Conservation (phyloP, 306 rosid species). For the Gleditsia sinensis region DNA sequence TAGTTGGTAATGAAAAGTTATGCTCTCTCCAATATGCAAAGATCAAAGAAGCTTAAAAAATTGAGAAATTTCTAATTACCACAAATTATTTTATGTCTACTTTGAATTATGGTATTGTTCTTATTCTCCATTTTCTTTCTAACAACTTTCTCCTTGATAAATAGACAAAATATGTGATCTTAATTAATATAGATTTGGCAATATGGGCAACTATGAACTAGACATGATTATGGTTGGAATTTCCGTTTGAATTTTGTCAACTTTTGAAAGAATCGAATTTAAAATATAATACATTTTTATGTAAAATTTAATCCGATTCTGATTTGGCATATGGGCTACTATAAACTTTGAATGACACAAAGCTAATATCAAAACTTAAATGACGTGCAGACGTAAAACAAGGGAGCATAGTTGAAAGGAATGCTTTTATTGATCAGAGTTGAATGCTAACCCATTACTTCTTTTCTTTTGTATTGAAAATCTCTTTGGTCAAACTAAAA, state of each 20-base stretch:
- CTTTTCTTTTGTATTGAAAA: slow-evolving; percentile 10
- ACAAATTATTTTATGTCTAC: background rate
- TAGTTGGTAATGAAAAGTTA: background rate
- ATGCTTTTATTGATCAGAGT: slow-evolving; percentile 13
- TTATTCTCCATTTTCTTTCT: background rate
- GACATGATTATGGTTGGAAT: background rate
- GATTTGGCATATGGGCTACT: too few species aligned
- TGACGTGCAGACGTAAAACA: background rate
- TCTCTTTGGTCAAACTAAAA: slow-evolving; percentile 39
- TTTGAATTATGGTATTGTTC: background rate
- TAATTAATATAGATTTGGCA: background rate
- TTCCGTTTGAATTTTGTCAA: too few species aligned
- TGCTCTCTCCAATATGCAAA: background rate
- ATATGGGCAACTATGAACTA: background rate
- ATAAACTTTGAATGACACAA: background rate
- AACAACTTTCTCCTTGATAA: background rate
- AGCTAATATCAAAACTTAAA: background rate
- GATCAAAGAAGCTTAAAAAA: background rate
- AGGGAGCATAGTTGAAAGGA: slow-evolving; percentile 15
- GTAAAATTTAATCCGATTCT: background rate
- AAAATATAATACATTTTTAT: too few species aligned
- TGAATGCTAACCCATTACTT: slow-evolving; percentile 23
- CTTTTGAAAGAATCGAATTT: too few species aligned
- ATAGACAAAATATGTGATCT: slow-evolving; percentile 1
- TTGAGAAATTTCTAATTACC: background rate